phyloP scores from a whole-genome alignment of 345 rosid species.

The Turnera subulata region DNA sequence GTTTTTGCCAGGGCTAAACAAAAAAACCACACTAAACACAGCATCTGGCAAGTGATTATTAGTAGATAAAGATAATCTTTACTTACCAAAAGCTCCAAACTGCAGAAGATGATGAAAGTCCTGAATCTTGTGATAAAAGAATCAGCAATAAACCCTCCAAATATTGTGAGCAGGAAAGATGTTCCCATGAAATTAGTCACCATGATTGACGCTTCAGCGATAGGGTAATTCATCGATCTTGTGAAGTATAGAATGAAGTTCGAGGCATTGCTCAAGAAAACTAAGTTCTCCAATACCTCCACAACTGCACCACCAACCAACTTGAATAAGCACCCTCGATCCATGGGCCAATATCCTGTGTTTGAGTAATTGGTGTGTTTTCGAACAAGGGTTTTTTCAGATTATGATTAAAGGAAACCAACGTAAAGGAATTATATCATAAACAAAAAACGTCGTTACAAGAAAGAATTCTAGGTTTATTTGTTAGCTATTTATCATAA shows the following conservation, averaged over 20 bases:
- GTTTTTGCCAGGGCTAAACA: background rate
- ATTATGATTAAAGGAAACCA: too few species aligned
- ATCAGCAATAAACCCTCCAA: conserved; percentile 58
- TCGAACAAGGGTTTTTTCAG: background rate
- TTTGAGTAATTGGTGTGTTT: too few species aligned
- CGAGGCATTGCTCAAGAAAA: conserved; percentile 43
- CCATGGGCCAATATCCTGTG: too few species aligned
- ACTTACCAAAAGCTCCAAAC: conserved; percentile 42
- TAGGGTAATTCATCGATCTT: conserved; percentile 42
- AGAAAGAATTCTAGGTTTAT: too few species aligned
- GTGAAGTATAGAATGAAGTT: conserved; percentile 48
- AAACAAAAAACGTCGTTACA: too few species aligned
- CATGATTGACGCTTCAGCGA: conserved; percentile 53
- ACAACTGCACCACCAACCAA: conserved; percentile 34
- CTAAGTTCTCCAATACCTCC: conserved; percentile 65
- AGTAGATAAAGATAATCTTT: background rate
- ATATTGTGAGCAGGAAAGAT: conserved; percentile 53
- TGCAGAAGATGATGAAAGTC: conserved; percentile 37
- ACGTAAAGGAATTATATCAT: too few species aligned
- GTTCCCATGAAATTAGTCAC: conserved; percentile 67
- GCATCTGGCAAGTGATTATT: background rate
- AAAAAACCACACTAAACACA: background rate
- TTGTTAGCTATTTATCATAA: too few species aligned
- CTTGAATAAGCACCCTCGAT: too few species aligned
- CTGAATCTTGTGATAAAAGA: conserved; percentile 49